Base-by-base conservation (phyloP, 2,329 filamentous ascomycete genomes). In the Coniochaeta hoffmannii region DNA sequence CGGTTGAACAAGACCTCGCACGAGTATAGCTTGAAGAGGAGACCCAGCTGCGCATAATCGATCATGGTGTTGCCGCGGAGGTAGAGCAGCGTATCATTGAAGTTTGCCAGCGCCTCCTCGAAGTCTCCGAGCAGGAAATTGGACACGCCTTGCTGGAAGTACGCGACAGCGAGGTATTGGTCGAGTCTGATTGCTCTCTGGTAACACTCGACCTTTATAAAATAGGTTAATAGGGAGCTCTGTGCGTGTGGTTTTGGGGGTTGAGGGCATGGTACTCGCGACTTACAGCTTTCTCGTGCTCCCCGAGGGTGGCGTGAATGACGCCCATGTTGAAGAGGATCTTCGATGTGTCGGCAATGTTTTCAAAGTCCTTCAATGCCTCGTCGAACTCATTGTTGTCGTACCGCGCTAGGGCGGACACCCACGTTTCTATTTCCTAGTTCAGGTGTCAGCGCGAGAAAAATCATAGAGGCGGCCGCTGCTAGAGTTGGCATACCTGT, bases 341-440 rank as follows among this genome's bases (percentile, higher is more conserved):
- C 78, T 96, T 97, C 64, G 94, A 97, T 0, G 94, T 99, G 70
- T 97, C 94, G 59, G 88, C 81, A 66, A 99, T 96, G 63, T 80
- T 83, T 60, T 90, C 88, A 68, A 99, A 97, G 58, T 89, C 83
- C 64, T 79, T 82, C 60, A 97, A 75, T 28, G 94, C 86, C 62
- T 93, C 88, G 66, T 97, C 93, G 73, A 96, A 97, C 68, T 99
- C 90, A 74, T 96, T 96, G 75, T 93, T 94, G 75, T 99, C 94
- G 76, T 99, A 99, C 69, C 87, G 87, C 64, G 78, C 85, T 55
- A 99, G 84, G 72, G 94, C 94, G 70, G 87, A 79, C 63, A 97
- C 94, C 94, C 94, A 99, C 52, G 90, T 96, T 76, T 97, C 93
- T 73, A 99, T 99, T 88, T 99, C 94, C 92, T 96, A 60, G 58